Base-by-base conservation (phyloP, 768 basidiomycete species). In the Imleria badia region DNA sequence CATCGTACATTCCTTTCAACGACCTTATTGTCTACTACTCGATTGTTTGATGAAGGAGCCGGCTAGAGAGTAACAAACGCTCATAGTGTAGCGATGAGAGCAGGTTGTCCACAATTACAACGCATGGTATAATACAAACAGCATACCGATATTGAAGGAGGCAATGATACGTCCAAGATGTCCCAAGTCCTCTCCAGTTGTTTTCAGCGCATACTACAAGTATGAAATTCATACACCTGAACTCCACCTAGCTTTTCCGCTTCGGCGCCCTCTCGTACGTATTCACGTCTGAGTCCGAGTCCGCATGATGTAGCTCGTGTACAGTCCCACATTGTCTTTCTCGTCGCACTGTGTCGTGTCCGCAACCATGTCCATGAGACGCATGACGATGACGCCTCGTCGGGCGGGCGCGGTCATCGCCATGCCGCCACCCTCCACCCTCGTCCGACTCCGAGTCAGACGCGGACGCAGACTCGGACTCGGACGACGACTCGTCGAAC, bases 401-500 rank as follows among this genome's bases (percentile, higher is more conserved):
- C 13, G 57, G 55, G 34, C 50, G 64, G 10, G 61, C 64, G 11
- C 42, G 60, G 20, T 56, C 60, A 19, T 39, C 35, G 12, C 39
- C 26, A n/a, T 42, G 36, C 17, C 20, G 20, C 14, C 46, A 52
- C n/a, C 49, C 54, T n/a, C 43, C 23, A 8, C 35, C 49, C 13
- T 31, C 9, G 31, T 56, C 55, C 22, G 67, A 65, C n/a, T 69
- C 71, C 0, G 70, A 64, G 35, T 70, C 76, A 0, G 73, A 54
- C 11, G 26, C 39, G 10, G 51, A 71, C 46, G 79, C 80, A 3
- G 82, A 79, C 39, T 81, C 85, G 0, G 81, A 82, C 39, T 81
- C 81, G 33, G 84, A 84, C 0, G 86, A 90, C 1, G 91, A 93
- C 65, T 94, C 91, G 72, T 92, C 91, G 57, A 91, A 94, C 46